Percentiles rank a stretch among this genome's conserved stretches.
Evolutionary conservation across 768 basidiomycete genomes (phyloP).

Genomic region (Boletus tomentosulus): DNA sequence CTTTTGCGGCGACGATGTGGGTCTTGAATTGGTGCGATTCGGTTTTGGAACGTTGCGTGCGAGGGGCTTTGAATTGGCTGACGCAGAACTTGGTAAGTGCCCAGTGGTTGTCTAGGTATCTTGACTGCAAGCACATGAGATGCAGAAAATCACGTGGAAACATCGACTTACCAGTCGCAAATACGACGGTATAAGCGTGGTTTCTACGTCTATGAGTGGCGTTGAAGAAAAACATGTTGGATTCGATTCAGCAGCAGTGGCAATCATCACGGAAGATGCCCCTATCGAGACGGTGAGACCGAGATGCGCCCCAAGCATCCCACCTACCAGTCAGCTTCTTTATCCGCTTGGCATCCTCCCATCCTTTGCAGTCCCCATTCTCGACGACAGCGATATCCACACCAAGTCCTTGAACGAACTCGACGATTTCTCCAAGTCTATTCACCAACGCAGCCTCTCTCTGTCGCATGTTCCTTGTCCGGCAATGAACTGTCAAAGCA

Average conservation of each 20-base stretch:
- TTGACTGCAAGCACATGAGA: slow-evolving; percentile 42
- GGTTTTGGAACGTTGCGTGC: slow-evolving; percentile 51
- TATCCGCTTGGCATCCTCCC: slow-evolving; percentile 74
- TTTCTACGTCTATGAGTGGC: slow-evolving; percentile 66
- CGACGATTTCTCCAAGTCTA: slow-evolving; percentile 79
- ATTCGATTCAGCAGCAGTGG: slow-evolving; percentile 90
- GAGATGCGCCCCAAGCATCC: background rate
- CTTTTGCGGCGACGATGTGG: slow-evolving; percentile 55
- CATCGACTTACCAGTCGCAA: slow-evolving; percentile 55
- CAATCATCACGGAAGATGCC: slow-evolving; percentile 93
- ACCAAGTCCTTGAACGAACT: slow-evolving; percentile 72
- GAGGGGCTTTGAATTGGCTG: slow-evolving; percentile 71
- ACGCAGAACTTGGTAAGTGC: slow-evolving; percentile 85
- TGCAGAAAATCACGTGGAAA: background rate
- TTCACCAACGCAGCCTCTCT: slow-evolving; percentile 74
- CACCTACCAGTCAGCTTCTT: slow-evolving; percentile 66
- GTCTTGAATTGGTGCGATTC: slow-evolving; percentile 56
- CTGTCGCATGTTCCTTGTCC: slow-evolving; percentile 88
- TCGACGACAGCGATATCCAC: slow-evolving; percentile 83
- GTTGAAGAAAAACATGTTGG: slow-evolving; percentile 78
- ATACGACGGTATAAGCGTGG: slow-evolving; percentile 66
- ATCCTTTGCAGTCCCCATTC: slow-evolving; percentile 88
- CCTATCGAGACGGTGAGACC: slow-evolving; percentile 35
- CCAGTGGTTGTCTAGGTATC: slow-evolving; percentile 78
- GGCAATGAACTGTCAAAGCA: slow-evolving; percentile 90